Conservation (phyloP, 2,329 filamentous ascomycete genomes). For the Ophiostoma tasmaniense region DNA sequence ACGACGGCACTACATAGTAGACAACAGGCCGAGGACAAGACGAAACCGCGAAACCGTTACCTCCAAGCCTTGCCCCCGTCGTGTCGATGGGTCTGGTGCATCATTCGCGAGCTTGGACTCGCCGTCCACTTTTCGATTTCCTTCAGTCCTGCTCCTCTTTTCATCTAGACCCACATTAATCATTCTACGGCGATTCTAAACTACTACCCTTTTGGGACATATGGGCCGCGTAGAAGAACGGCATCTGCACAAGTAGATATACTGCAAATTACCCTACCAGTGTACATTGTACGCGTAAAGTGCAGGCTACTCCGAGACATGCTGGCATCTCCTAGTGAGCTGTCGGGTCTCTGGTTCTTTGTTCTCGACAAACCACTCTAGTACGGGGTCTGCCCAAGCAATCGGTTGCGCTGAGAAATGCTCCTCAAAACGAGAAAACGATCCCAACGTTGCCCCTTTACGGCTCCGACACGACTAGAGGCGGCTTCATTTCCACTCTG, state of each 20-base stretch:
- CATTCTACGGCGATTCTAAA: not conserved
- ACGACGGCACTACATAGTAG: too few species aligned
- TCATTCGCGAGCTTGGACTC: not conserved
- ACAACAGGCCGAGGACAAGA: not conserved
- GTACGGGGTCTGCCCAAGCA: too few species aligned
- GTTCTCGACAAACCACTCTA: too few species aligned
- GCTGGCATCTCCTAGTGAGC: not conserved
- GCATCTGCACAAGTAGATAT: too few species aligned
- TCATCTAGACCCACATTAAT: not conserved
- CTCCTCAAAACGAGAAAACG: too few species aligned
- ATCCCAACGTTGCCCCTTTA: not conserved
- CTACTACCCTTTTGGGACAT: not conserved
- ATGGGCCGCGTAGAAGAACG: not conserved
- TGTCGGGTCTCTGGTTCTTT: too few species aligned
- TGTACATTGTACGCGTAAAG: too few species aligned
- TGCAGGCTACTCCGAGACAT: not conserved
- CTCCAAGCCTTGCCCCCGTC: slow-evolving; percentile 1
- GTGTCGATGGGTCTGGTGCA: not conserved
- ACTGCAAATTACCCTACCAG: too few species aligned
- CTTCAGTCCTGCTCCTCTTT: too few species aligned
- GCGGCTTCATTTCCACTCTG: too few species aligned
- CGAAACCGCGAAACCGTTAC: not conserved
- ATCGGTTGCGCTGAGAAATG: too few species aligned
- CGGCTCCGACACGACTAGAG: not conserved
- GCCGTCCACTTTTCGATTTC: not conserved